Evolutionary conservation across 2,329 filamentous ascomycete genomes (phyloP).

Genomic region (Aspergillus sp.): DNA sequence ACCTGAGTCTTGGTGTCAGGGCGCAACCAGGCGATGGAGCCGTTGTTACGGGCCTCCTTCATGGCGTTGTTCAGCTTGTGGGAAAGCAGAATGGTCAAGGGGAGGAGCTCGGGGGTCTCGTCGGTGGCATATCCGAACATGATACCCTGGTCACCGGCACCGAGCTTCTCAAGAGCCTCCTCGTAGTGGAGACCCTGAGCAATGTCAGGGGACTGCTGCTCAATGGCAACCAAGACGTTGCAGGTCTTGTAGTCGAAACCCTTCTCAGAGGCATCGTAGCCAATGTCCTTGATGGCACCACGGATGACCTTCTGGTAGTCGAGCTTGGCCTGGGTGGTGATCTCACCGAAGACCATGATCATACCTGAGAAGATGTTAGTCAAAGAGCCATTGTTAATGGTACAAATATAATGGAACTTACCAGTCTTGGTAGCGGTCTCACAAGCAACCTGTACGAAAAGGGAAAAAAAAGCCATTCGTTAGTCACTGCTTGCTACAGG

Average conservation of each 20-base stretch:
- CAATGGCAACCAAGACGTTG: slow-evolving; percentile 97
- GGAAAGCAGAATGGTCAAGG: slow-evolving; percentile 86
- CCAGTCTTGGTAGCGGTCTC: slow-evolving; percentile 99
- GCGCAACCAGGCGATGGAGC: slow-evolving; percentile 85
- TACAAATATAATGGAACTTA: slow-evolving; percentile 30
- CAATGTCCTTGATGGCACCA: slow-evolving; percentile 93
- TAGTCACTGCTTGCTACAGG: slow-evolving; percentile 6
- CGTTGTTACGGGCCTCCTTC: slow-evolving; percentile 81
- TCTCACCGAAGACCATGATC: slow-evolving; percentile 99
- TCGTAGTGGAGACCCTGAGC: slow-evolving; percentile 99
- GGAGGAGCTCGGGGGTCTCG: slow-evolving; percentile 95
- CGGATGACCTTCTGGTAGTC: slow-evolving; percentile 99
- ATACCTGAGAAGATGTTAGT: slow-evolving; percentile 46
- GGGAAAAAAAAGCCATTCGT: slow-evolving; percentile 1
- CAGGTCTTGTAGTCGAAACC: slow-evolving; percentile 99
- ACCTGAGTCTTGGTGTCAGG: slow-evolving; percentile 99
- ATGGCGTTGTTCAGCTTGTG: slow-evolving; percentile 98
- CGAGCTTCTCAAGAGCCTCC: slow-evolving; percentile 92
- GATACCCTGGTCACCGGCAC: slow-evolving; percentile 99
- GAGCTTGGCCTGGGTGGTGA: slow-evolving; percentile 89
- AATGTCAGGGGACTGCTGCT: slow-evolving; percentile 98
- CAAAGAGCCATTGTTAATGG: slow-evolving; percentile 3
- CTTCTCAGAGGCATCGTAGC: slow-evolving; percentile 94
- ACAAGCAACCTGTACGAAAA: slow-evolving; percentile 64
- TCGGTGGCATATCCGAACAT: slow-evolving; percentile 99